phyloP scores from a whole-genome alignment of 2,329 filamentous ascomycete species.

The Pochonia chlamydosporia region DNA sequence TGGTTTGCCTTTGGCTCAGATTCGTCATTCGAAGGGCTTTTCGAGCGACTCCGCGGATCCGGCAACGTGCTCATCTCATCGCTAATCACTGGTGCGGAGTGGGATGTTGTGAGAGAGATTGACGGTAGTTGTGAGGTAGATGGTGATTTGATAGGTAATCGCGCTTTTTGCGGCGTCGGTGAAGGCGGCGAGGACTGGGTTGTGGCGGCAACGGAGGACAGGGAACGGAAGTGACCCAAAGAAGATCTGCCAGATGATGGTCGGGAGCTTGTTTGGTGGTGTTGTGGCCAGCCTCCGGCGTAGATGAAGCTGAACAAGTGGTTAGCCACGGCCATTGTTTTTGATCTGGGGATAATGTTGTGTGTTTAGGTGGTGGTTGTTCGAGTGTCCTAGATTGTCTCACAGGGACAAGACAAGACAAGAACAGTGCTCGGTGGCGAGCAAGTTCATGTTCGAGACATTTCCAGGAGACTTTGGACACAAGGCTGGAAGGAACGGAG shows the following conservation, averaged over 20 bases:
- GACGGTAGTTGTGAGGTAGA: constrained; percentile 30
- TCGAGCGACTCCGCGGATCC: constrained; percentile 51
- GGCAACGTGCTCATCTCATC: constrained; percentile 65
- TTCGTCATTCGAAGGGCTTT: constrained; percentile 37
- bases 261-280: constrained; percentile 20
- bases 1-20: constrained; percentile 28
- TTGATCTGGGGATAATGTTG: neutral
- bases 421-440: neutral
- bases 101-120: constrained; percentile 32
- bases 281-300: constrained; percentile 47
- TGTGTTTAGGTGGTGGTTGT: neutral
- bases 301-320: constrained; percentile 42
- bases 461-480: no score
- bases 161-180: constrained; percentile 23
- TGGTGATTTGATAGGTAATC: constrained; percentile 31
- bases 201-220: constrained; percentile 46
- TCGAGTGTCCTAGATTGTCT: neutral
- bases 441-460: no score
- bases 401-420: neutral
- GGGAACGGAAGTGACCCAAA: constrained; percentile 46
- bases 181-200: constrained; percentile 22
- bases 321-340: constrained; percentile 13
- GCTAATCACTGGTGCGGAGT: constrained; percentile 36
- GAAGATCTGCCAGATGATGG: constrained; percentile 23
- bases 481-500: neutral